phyloP scores from a whole-genome alignment of 805 yeast genomes.

The Diddensiella caesifluorescens region DNA sequence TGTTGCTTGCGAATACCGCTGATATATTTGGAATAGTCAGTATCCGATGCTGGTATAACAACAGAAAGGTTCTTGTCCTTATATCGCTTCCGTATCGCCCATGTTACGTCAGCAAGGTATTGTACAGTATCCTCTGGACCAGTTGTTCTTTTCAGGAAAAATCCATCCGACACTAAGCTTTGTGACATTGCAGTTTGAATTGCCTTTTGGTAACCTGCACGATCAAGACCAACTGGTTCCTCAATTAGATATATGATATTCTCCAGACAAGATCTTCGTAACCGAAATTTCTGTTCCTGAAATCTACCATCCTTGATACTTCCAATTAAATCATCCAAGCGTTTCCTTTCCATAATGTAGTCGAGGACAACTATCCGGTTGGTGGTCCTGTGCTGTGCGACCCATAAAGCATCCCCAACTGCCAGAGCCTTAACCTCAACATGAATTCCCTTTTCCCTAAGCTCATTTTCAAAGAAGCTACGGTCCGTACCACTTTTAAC shows the following conservation, averaged over 20 bases:
- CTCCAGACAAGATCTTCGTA: conserved; percentile 60
- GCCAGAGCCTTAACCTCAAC: conserved; percentile 55
- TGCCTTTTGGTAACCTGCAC: conserved; percentile 42
- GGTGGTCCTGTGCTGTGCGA: conserved; percentile 60
- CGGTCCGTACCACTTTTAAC: conserved; percentile 53
- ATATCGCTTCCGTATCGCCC: conserved; percentile 39
- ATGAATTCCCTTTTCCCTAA: conserved; percentile 44
- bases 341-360: conserved; percentile 82
- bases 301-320: conserved; percentile 88
- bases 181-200: conserved; percentile 71
- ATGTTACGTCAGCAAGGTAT: conserved; percentile 49
- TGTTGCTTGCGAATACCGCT: conserved; percentile 16
- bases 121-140: conserved; percentile 70
- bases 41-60: conserved; percentile 52
- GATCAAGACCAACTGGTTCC: conserved; percentile 50
- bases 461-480: conserved; percentile 57
- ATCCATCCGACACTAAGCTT: conserved; percentile 59
- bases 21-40: conserved; percentile 43
- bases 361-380: conserved; percentile 65
- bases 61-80: conserved; percentile 31
- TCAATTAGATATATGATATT: conserved; percentile 76
- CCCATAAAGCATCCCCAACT: conserved; percentile 88
- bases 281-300: conserved; percentile 76
- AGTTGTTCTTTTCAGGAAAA: conserved; percentile 61
- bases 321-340: conserved; percentile 76